These are phyloP conservation scores for Fraxinus platypoda DNA, from an alignment of 305 asterid species.

Conservation along the genomic window DNA sequence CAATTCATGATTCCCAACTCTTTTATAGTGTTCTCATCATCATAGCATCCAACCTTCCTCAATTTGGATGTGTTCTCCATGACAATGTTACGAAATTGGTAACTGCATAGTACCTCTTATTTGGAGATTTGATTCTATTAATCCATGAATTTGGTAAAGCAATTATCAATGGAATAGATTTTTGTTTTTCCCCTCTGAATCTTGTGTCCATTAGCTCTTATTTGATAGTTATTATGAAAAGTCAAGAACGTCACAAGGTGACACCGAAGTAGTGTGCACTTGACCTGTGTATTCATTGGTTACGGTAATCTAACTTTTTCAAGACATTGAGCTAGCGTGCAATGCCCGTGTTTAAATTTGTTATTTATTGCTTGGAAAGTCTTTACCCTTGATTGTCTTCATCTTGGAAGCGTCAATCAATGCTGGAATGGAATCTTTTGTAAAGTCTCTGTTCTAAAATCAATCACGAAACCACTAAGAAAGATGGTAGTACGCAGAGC, in stretches of 20 bases:
- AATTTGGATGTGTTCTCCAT: too few relatives aligned
- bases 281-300: neutral
- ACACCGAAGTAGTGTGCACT: too few relatives aligned
- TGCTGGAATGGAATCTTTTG: too few relatives aligned
- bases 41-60: too few relatives aligned
- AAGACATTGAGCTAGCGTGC: neutral
- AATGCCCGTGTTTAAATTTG: neutral
- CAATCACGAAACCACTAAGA: too few relatives aligned
- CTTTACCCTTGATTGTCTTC: neutral
- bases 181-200: neutral
- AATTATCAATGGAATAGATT: neutral
- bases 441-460: too few relatives aligned
- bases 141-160: neutral
- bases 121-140: neutral
- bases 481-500: too few relatives aligned
- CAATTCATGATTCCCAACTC: too few relatives aligned
- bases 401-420: neutral
- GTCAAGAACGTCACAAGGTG: neutral
- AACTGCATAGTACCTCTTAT: neutral
- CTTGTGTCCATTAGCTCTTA: neutral
- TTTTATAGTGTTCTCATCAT: too few relatives aligned
- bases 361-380: neutral
- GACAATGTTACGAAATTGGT: neutral
- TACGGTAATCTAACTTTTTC: neutral
- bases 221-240: too few relatives aligned